Evolutionary conservation across 495 filamentous ascomycete species (phyloP), one percentile per base, ranked within the genome.

Genomic region (Neurospora sp.): DNA sequence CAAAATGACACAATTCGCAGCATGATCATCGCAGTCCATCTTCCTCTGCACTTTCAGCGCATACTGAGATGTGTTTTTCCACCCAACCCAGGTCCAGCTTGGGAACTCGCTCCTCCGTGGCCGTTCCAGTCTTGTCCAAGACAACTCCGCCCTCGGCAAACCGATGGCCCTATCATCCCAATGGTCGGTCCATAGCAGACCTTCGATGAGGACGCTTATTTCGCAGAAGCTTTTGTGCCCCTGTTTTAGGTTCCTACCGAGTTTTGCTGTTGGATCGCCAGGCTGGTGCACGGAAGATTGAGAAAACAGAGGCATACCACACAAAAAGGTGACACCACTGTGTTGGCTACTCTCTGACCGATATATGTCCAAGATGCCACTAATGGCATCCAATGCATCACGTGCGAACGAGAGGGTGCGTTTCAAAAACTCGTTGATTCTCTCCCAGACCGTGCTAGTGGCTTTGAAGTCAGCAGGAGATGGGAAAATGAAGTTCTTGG

Each of bases 371-470:
- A 74, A 38, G 35, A 74, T 66, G 1, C 72, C 72, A 14, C 40
- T 22, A 1, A 74, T 40, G 3, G 72, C 72, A 74, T 61, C 38
- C 22, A 74, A 31, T 11, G 48, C 72, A 37, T 74, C 72, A 14
- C 6, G 16, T 0, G 31, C 38, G 14, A 71, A 74, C 4, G 41
- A 39, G 8, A 74, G 44, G 4, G n/a, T n/a, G n/a, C 46, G 37
- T 18, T 18, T 5, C 7, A 16, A 0, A 16, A 61, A 74, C 31
- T 74, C 72, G 6, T 16, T 22, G 7, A 74, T 68, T 20, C 68
- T 70, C 10, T 0, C 10, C 72, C 40, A 73, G 39, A 20, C 69
- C 3, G 44, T 11, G 9, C 0, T 1, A 5, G 16, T 8, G 5
- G 5, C 8, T 1, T 9, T 37, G 68, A 27, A 27, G 44, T n/a